These are phyloP conservation scores for Fusarium hainanense DNA, from an alignment of 2,329 filamentous ascomycete species.

Conservation along the genomic window DNA sequence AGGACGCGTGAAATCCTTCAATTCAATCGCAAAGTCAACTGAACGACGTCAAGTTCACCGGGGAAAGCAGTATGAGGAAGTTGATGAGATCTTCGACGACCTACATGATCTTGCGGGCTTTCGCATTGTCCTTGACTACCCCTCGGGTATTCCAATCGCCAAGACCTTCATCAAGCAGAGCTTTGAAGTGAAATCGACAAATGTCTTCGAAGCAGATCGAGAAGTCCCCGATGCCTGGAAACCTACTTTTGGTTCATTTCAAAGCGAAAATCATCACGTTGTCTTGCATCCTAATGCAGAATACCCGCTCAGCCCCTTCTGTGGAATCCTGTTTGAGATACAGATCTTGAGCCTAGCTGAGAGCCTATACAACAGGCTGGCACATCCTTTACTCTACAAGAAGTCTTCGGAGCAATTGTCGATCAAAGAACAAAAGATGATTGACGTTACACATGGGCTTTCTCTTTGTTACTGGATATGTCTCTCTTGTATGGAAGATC, in stretches of 20 bases:
- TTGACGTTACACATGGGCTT: neutral
- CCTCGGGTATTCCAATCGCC: accelerated
- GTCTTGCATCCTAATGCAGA: accelerated
- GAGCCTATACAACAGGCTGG: neutral
- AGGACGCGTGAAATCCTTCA: accelerated
- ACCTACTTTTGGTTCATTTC: neutral
- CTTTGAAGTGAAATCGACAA: accelerated
- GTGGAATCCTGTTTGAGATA: neutral
- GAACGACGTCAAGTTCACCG: neutral
- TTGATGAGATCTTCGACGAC: neutral
- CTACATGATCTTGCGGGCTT: neutral
- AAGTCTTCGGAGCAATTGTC: accelerated
- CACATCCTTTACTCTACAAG: neutral
- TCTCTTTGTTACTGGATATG: neutral
- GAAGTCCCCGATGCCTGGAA: neutral
- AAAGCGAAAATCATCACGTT: neutral
- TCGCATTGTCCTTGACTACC: neutral
- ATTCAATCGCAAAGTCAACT: neutral
- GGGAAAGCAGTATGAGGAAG: accelerated
- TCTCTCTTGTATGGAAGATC: neutral
- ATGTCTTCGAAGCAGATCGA: neutral
- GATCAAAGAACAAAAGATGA: accelerated
- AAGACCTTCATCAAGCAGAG: accelerated
- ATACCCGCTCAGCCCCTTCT: accelerated
- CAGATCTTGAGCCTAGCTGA: neutral